Percentiles rank a stretch among this genome's conserved stretches.
Evolutionary conservation across 306 rosid species (phyloP).

Genomic region (Gynostemma pentaphyllum): DNA sequence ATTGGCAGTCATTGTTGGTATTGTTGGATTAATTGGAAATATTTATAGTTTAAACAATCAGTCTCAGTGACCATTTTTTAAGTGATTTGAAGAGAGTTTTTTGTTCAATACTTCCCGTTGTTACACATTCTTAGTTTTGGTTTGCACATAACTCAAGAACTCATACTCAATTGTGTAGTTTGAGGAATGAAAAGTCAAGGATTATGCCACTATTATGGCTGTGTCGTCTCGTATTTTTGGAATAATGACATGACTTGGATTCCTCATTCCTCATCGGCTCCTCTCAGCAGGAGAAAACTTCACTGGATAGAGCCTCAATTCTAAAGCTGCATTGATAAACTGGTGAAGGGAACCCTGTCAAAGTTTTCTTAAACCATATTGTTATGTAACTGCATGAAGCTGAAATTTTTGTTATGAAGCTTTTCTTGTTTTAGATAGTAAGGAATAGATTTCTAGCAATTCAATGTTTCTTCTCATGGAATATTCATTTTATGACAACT

Average conservation of each 20-base stretch:
- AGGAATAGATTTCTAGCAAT: not conserved
- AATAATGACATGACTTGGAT: too few species aligned
- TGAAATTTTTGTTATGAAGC: not conserved
- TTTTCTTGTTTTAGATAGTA: not conserved
- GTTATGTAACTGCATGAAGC: not conserved
- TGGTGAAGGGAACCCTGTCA: not conserved
- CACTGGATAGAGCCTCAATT: not conserved
- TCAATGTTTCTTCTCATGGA: not conserved
- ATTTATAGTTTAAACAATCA: conserved; percentile 46
- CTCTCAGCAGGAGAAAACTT: too few species aligned
- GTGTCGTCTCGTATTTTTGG: too few species aligned
- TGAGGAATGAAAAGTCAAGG: not conserved
- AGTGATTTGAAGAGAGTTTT: not conserved
- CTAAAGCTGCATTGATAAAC: not conserved
- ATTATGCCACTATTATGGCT: too few species aligned
- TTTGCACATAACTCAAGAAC: not conserved
- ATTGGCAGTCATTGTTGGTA: conserved; percentile 52
- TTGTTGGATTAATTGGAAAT: conserved; percentile 68
- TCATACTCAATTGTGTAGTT: not conserved
- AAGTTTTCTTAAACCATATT: not conserved
- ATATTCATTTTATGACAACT: not conserved
- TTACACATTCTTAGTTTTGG: not conserved
- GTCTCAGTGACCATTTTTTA: conserved; percentile 26
- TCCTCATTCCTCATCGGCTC: too few species aligned
- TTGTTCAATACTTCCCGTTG: not conserved